Evolutionary conservation across 192 early-diverging fungal genomes (phyloP).

Genomic region (Spizellomyces sp.): DNA sequence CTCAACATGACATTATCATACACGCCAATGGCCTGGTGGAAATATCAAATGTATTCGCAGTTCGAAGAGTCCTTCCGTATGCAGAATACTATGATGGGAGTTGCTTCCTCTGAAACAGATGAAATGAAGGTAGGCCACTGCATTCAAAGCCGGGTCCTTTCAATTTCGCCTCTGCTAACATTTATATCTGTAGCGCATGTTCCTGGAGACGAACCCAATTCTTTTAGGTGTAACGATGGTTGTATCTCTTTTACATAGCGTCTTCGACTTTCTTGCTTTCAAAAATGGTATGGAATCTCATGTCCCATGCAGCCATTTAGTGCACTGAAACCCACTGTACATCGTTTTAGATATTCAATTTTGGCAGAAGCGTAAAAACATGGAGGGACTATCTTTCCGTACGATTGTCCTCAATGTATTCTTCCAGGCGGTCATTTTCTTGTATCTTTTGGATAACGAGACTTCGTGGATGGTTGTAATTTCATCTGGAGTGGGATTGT

Average conservation of each 20-base stretch:
- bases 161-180: background rate
- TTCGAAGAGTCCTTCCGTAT: conserved; percentile 69
- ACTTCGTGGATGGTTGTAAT: conserved; percentile 86
- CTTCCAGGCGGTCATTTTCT: conserved; percentile 83
- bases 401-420: conserved; percentile 79
- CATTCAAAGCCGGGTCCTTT: too few relatives aligned
- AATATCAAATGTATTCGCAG: conserved; percentile 70
- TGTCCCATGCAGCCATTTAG: conserved; percentile 9
- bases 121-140: conserved; percentile 66
- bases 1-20: conserved; percentile 70
- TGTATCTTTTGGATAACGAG: conserved; percentile 87
- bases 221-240: conserved; percentile 74
- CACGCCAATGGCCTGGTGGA: conserved; percentile 69
- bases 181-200: conserved; percentile 64
- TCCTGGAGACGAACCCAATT: conserved; percentile 86
- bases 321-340: background rate
- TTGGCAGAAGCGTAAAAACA: conserved; percentile 81
- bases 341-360: conserved; percentile 74
- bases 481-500: conserved; percentile 75
- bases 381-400: conserved; percentile 81
- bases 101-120: conserved; percentile 65
- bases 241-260: conserved; percentile 77
- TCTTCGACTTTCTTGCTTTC: conserved; percentile 92
- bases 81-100: conserved; percentile 58
- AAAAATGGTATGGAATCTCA: conserved; percentile 72